Evolutionary conservation across 768 basidiomycete species (phyloP).

Genomic region (Mycena latifolia): DNA sequence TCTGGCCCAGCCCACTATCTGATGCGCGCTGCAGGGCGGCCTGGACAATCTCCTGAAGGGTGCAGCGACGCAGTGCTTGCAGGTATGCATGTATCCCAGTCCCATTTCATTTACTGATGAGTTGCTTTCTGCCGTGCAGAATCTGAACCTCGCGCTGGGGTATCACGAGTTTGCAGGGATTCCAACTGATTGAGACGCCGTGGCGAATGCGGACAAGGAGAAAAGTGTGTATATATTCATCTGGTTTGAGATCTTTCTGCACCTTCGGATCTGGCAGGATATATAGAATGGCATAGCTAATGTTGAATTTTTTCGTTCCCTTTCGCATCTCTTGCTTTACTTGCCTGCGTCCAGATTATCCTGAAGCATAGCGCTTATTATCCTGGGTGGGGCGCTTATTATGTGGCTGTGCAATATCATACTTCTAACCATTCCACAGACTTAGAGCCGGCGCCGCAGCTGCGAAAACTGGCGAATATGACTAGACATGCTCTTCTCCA

Average conservation of each 20-base stretch:
- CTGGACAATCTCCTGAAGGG: constrained; percentile 98
- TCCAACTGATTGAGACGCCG: constrained; percentile 52
- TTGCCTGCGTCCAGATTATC: too few relatives aligned
- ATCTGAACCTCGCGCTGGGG: constrained; percentile 91
- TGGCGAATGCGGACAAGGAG: neutral
- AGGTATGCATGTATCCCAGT: constrained; percentile 63
- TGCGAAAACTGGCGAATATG: too few relatives aligned
- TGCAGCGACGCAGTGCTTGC: constrained; percentile 98
- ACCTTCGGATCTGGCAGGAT: constrained; percentile 18
- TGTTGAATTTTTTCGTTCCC: neutral
- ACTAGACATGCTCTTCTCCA: too few relatives aligned
- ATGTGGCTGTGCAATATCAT: too few relatives aligned
- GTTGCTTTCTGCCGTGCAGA: constrained; percentile 57
- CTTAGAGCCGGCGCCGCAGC: too few relatives aligned
- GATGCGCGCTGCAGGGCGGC: constrained; percentile 70
- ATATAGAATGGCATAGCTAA: constrained; percentile 11
- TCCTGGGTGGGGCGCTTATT: too few relatives aligned
- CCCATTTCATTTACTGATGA: neutral
- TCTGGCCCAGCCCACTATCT: neutral
- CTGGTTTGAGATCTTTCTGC: constrained; percentile 3
- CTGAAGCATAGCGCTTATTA: too few relatives aligned
- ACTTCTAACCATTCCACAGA: too few relatives aligned
- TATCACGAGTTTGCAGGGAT: constrained; percentile 90
- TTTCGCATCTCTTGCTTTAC: too few relatives aligned
- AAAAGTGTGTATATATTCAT: constrained; percentile 5